These are phyloP conservation scores for Aspergillus phoenicis DNA, from an alignment of 2,329 filamentous ascomycete species.

Conservation along the genomic window DNA sequence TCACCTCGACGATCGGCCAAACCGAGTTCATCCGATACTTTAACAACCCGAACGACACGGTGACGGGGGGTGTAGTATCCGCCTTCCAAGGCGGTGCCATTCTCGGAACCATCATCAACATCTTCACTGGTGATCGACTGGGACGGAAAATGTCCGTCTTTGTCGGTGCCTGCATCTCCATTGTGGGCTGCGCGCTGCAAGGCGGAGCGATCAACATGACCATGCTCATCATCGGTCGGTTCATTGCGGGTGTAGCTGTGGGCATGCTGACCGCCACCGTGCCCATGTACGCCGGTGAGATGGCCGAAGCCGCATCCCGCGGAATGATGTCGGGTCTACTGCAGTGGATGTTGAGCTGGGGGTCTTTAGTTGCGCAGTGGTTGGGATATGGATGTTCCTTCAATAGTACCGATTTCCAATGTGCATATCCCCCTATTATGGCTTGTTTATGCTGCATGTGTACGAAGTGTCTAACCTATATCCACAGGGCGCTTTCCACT, in stretches of 20 bases:
- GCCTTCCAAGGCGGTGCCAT: slow-evolving; percentile 42
- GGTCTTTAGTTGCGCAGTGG: slow-evolving; percentile 44
- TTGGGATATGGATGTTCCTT: slow-evolving; percentile 41
- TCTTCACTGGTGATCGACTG: slow-evolving; percentile 2
- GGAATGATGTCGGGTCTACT: slow-evolving; percentile 34
- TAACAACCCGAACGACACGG: slow-evolving; percentile 20
- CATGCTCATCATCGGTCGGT: slow-evolving; percentile 13
- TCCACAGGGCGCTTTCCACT: slow-evolving; percentile 41
- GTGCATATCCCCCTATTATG: slow-evolving; percentile 7
- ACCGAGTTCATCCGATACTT: slow-evolving; percentile 31
- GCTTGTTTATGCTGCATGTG: too few species aligned
- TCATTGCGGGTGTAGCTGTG: slow-evolving; percentile 12
- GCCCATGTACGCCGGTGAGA: slow-evolving; percentile 37
- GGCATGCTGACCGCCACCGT: slow-evolving; percentile 16
- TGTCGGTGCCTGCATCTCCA: slow-evolving; percentile 10
- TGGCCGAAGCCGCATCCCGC: slow-evolving; percentile 35
- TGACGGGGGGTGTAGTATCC: slow-evolving; percentile 39
- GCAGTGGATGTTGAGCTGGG: slow-evolving; percentile 43
- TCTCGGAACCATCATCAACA: slow-evolving; percentile 9
- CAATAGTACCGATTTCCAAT: slow-evolving; percentile 14
- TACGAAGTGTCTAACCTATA: background rate
- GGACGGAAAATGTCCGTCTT: slow-evolving; percentile 11
- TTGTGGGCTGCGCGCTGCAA: slow-evolving; percentile 10
- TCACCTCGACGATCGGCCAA: slow-evolving; percentile 35
- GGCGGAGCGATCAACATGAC: slow-evolving; percentile 10